Evolutionary conservation across 176 grass and related monocot genomes (phyloP), one percentile per base, ranked within the genome.

Genomic region (Ensete glaucum): DNA sequence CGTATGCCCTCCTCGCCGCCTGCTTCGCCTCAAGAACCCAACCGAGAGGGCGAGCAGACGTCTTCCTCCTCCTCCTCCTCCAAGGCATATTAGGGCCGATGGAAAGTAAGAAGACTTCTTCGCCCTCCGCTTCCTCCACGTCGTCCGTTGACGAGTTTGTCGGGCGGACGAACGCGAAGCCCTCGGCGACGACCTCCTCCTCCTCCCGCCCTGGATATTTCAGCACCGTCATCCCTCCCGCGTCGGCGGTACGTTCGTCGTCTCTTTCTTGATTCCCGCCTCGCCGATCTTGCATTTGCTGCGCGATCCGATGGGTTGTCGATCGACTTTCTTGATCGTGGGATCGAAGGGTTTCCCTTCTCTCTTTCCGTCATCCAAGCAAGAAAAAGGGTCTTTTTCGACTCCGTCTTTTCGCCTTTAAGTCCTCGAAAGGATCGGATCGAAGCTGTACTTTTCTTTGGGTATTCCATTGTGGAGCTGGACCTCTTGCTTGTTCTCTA

Each of bases 171-270:
- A 19, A 62, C 1, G 19, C 58, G 58, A 62, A n/a, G 13, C 14
- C 65, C 26, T 34, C 26, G 13, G 65, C 13, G 17, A 67, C 13
- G 65, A 43, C 24, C 15, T 11, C 13, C 14, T 67, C 65, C 1
- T 67, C 64, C 10, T 67, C 14, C 12, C 12, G 13, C 13, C 26
- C 65, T 15, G 65, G 65, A 2, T 67, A 67, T n/a, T 67, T 67
- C 20, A 67, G 65, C 65, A 67, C 6, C 65, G 65, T 67, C 65
- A 34, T 67, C 24, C 65, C 65, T 43, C 65, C 65, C 3, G 26
- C 65, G 16, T 67, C 65, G 13, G 26, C 65, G 27, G 65, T 67
- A 19, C 9, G 65, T 43, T 43, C 34, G 34, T 43, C 34, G 34
- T 6, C 34, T 43, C 34, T 43, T 43, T 43, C 34, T 43, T 43